These are phyloP conservation scores for Sugiyamaella lignohabitans DNA, from an alignment of 805 yeast genomes.

Conservation along the genomic window DNA sequence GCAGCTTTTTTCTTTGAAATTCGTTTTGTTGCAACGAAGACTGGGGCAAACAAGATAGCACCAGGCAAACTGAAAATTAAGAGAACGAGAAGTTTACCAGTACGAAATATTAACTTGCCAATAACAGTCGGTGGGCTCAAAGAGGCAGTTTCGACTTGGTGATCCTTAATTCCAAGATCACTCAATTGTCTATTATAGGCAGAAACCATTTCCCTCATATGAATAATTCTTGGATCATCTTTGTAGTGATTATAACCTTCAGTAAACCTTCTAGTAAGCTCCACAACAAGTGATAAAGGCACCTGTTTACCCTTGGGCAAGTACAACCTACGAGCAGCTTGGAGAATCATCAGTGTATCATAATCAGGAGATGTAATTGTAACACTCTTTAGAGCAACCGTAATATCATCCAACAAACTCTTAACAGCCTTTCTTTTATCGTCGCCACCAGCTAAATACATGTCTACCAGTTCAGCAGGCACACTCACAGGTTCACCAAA, in stretches of 20 bases:
- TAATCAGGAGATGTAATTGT: slow-evolving; percentile 86
- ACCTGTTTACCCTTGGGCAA: slow-evolving; percentile 63
- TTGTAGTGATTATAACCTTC: slow-evolving; percentile 71
- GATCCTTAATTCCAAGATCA: slow-evolving; percentile 60
- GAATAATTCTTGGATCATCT: slow-evolving; percentile 60
- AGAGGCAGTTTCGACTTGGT: slow-evolving; percentile 59
- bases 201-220: slow-evolving; percentile 56
- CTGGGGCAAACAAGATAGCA: slow-evolving; percentile 78
- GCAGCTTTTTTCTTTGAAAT: slow-evolving; percentile 69
- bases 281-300: slow-evolving; percentile 79
- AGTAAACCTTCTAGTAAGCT: slow-evolving; percentile 82
- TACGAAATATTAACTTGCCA: slow-evolving; percentile 42
- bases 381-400: slow-evolving; percentile 71
- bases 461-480: slow-evolving; percentile 50
- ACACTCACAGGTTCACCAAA: slow-evolving; percentile 85
- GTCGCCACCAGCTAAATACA: slow-evolving; percentile 54
- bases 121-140: slow-evolving; percentile 47
- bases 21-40: slow-evolving; percentile 67
- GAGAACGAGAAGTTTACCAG: slow-evolving; percentile 49
- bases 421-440: slow-evolving; percentile 69
- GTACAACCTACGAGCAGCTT: slow-evolving; percentile 86
- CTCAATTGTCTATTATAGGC: slow-evolving; percentile 61
- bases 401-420: slow-evolving; percentile 60
- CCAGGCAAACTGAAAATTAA: slow-evolving; percentile 78
- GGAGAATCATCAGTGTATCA: slow-evolving; percentile 82